Conservation (phyloP, 805 yeast genomes). For the Yamadazyma tumulicola region DNA sequence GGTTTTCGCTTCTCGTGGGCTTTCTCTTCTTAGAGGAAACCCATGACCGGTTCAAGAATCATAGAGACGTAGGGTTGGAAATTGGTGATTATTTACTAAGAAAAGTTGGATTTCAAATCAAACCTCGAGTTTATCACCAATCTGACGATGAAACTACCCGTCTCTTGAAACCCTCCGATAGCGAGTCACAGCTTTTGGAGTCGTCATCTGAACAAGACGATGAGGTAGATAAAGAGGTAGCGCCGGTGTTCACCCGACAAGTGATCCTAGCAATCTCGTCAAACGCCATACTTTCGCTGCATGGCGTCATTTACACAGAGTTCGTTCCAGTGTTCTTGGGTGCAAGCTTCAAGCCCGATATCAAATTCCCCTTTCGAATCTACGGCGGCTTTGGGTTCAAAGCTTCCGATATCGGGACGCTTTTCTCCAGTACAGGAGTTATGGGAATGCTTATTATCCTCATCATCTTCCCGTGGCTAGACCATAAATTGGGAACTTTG, state of each 20-base stretch:
- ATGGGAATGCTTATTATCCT: constrained; percentile 40
- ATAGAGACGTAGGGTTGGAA: constrained; percentile 29
- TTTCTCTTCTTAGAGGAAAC: constrained; percentile 37
- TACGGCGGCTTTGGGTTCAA: constrained; percentile 34
- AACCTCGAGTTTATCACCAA: constrained; percentile 27
- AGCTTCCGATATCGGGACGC: constrained; percentile 26
- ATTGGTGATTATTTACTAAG: constrained; percentile 30
- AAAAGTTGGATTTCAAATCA: constrained; percentile 21
- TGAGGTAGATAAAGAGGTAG: neutral
- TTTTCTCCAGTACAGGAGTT: constrained; percentile 34
- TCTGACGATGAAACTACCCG: constrained; percentile 2
- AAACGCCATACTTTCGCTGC: constrained; percentile 31
- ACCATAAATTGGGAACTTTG: constrained; percentile 18
- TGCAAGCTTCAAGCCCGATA: constrained; percentile 18
- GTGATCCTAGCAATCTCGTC: constrained; percentile 29
- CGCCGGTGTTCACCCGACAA: constrained; percentile 12
- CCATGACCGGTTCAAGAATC: constrained; percentile 16
- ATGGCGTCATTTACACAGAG: constrained; percentile 28
- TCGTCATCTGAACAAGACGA: neutral
- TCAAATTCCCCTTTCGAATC: constrained; percentile 30
- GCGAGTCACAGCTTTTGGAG: neutral
- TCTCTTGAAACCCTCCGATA: neutral
- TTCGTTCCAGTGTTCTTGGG: constrained; percentile 32
- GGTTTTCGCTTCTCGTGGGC: constrained; percentile 24
- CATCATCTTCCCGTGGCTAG: constrained; percentile 35